Percentiles rank a stretch among this genome's conserved stretches.
These are phyloP conservation scores for Phytopythium helicoides DNA, from an alignment of 352 stramenopile genomes.

Conservation along the genomic window DNA sequence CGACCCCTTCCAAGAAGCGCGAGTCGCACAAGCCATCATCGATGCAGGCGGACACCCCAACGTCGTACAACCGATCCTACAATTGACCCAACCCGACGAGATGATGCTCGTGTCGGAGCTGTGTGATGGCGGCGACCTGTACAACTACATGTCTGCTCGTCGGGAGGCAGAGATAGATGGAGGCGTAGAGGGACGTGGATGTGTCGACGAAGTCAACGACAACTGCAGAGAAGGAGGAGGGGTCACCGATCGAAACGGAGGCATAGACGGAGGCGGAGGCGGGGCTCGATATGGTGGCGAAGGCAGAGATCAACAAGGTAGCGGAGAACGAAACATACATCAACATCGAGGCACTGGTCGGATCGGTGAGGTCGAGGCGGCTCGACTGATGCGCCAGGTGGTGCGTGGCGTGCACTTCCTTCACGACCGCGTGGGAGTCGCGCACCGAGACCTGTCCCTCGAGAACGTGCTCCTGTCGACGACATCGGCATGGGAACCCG, in stretches of 20 bases:
- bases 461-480: slow-evolving; percentile 47
- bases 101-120: slow-evolving; percentile 53
- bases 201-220: too few relatives aligned
- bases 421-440: slow-evolving; percentile 29
- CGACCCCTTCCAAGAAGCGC: slow-evolving; percentile 23
- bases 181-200: too few relatives aligned
- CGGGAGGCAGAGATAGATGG: background rate
- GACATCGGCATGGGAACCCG: background rate
- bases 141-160: slow-evolving; percentile 17
- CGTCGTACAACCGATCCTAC: slow-evolving; percentile 23
- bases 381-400: slow-evolving; percentile 38
- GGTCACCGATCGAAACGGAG: too few relatives aligned
- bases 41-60: slow-evolving; percentile 24
- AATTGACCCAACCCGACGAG: slow-evolving; percentile 15
- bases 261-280: too few relatives aligned
- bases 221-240: too few relatives aligned
- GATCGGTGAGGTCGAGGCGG: slow-evolving; percentile 23
- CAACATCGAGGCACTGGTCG: background rate
- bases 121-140: slow-evolving; percentile 45
- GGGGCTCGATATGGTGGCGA: too few relatives aligned
- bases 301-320: too few relatives aligned
- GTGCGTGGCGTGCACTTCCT: slow-evolving; percentile 39
- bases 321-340: too few relatives aligned
- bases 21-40: slow-evolving; percentile 10
- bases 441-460: slow-evolving; percentile 50